Percentiles rank a stretch among this genome's conserved stretches.
phyloP scores from a whole-genome alignment of 2,329 filamentous ascomycete species.

The Apiospora hydei region DNA sequence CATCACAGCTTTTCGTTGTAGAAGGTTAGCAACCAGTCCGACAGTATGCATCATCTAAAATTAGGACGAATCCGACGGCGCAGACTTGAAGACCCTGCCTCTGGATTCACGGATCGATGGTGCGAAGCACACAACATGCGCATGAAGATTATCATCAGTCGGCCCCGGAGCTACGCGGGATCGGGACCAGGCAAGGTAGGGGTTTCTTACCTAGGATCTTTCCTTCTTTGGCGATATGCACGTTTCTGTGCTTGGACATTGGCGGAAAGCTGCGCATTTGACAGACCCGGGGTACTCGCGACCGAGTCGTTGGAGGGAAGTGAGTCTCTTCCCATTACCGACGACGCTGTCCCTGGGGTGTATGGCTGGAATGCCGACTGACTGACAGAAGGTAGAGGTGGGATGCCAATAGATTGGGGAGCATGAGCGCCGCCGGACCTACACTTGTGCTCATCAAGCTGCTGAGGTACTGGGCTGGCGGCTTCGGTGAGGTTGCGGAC shows the following conservation, averaged over 20 bases:
- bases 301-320: conserved; percentile 66
- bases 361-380: conserved; percentile 59
- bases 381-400: conserved; percentile 56
- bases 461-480: conserved; percentile 59
- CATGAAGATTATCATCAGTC: not conserved
- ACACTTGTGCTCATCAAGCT: conserved; percentile 60
- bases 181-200: conserved; percentile 45
- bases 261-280: conserved; percentile 49
- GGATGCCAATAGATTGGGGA: conserved; percentile 61
- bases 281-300: conserved; percentile 59
- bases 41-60: not conserved
- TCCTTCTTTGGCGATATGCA: conserved; percentile 91
- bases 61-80: not conserved
- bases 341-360: conserved; percentile 56
- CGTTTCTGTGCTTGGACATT: conserved; percentile 81
- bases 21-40: conserved; percentile 25
- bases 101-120: not conserved
- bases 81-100: not conserved
- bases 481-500: conserved; percentile 66
- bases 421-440: conserved; percentile 57
- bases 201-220: conserved; percentile 75
- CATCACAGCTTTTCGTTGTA: conserved; percentile 73
- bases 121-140: not conserved
- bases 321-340: conserved; percentile 65
- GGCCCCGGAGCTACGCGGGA: not conserved